These are phyloP conservation scores for Bryoglossum gracile DNA, from an alignment of 495 filamentous ascomycete species.

Conservation along the genomic window DNA sequence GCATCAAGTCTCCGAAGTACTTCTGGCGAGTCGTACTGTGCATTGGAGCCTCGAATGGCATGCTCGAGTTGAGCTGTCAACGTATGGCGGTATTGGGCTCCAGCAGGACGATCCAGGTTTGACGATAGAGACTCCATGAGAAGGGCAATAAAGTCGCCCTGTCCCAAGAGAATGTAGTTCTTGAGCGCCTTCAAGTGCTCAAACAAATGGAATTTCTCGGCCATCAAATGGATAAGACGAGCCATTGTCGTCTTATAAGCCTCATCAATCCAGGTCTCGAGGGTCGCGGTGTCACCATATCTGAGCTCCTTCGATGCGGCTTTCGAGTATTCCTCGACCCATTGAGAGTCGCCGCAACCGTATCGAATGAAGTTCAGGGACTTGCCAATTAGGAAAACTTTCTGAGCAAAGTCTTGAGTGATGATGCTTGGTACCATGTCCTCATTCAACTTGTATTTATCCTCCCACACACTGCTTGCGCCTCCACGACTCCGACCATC, in stretches of 20 bases:
- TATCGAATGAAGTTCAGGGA: slow-evolving; percentile 97
- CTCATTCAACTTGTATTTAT: slow-evolving; percentile 85
- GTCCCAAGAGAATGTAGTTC: slow-evolving; percentile 87
- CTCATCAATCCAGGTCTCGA: slow-evolving; percentile 90
- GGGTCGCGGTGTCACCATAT: slow-evolving; percentile 88
- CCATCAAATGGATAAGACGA: slow-evolving; percentile 89
- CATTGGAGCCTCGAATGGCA: slow-evolving; percentile 93
- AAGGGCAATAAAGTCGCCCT: slow-evolving; percentile 95
- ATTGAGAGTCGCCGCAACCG: slow-evolving; percentile 84
- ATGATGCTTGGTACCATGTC: slow-evolving; percentile 89
- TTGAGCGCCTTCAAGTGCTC: slow-evolving; percentile 89
- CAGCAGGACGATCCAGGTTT: slow-evolving; percentile 91
- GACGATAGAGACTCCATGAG: slow-evolving; percentile 94
- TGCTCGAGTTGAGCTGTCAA: slow-evolving; percentile 96
- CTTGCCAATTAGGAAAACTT: slow-evolving; percentile 95
- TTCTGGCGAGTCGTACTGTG: slow-evolving; percentile 90
- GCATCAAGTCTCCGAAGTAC: slow-evolving; percentile 89
- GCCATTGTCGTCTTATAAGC: slow-evolving; percentile 98
- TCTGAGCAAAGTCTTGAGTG: slow-evolving; percentile 83
- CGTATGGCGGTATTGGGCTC: slow-evolving; percentile 89
- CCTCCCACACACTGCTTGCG: slow-evolving; percentile 92
- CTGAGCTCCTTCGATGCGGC: slow-evolving; percentile 82
- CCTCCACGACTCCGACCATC: slow-evolving; percentile 55
- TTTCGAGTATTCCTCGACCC: slow-evolving; percentile 97
- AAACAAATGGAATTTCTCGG: slow-evolving; percentile 85